These are phyloP conservation scores for Lactifluus pinguis DNA, from an alignment of 768 basidiomycete genomes.

Conservation along the genomic window DNA sequence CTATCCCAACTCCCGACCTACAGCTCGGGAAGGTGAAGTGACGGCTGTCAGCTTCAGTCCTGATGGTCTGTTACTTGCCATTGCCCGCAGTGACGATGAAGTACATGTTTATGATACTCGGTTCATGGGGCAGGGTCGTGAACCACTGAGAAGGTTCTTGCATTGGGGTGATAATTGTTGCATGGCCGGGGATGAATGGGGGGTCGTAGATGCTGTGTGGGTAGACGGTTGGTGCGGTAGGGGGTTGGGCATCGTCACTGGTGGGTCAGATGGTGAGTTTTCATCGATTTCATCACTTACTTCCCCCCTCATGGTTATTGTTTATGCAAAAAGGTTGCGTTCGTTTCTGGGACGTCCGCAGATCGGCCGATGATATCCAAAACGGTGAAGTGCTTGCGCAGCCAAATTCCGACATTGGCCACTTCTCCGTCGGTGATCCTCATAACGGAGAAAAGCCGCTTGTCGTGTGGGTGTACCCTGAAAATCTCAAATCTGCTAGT, in stretches of 20 bases:
- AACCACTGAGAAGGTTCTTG: slow-evolving; percentile 5
- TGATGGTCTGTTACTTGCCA: slow-evolving; percentile 13
- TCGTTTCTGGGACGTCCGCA: slow-evolving; percentile 16
- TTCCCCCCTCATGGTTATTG: not conserved
- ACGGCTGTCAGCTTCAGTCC: slow-evolving; percentile 15
- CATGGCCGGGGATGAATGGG: slow-evolving; percentile 5
- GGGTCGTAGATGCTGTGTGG: slow-evolving; percentile 16
- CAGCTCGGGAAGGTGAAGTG: slow-evolving; percentile 11
- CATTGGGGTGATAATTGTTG: slow-evolving; percentile 17
- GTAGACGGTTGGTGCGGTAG: slow-evolving; percentile 14
- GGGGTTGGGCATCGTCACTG: slow-evolving; percentile 13
- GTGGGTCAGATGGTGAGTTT: slow-evolving; percentile 17
- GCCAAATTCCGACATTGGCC: slow-evolving; percentile 16
- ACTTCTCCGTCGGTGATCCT: slow-evolving; percentile 18
- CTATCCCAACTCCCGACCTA: too few relatives aligned
- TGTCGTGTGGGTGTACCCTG: slow-evolving; percentile 13
- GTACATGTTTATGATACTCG: slow-evolving; percentile 18
- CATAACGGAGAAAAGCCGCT: slow-evolving; percentile 14
- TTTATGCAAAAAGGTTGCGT: slow-evolving; percentile 11
- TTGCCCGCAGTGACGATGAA: slow-evolving; percentile 17
- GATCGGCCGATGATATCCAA: slow-evolving; percentile 10
- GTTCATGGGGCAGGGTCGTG: slow-evolving; percentile 4
- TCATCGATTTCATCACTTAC: not conserved
- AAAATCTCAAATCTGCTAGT: not conserved
- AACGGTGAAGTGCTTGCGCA: slow-evolving; percentile 16